Base-by-base conservation (phyloP, 148 eudicot species). In the Diospyros kaki region DNA sequence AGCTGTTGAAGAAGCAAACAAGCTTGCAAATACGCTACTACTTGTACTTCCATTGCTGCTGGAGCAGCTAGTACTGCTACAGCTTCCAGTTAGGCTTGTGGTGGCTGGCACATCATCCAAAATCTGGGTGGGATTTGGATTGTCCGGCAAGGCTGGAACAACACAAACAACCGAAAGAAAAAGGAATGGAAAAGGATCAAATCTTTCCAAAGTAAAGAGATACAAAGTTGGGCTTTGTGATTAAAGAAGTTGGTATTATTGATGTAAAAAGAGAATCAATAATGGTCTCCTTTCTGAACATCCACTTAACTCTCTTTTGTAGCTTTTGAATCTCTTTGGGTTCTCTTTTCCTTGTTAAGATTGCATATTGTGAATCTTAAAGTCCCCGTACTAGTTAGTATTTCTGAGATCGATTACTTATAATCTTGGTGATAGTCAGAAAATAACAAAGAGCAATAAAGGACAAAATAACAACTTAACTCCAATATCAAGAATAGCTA, bases 1-100 rank as follows among this genome's bases (percentile, higher is more conserved):
- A 40, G 86, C 81, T 45, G 93, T 75, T 8, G 97, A 85, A 28
- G 97, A 86, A 52, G 97, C 94, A 87, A 95, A 92, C 63, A 92
- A 78, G 84, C 94, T 92, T 50, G 97, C 89, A 75, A 92, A 92
- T 9, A 90, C 92, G 75, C 81, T 85, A 64, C 90, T 90, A 76
- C 83, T 89, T 39, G 91, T 78, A 69, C 89, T 86, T 64, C 83
- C 83, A 39, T 76, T 80, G 69, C 81, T 84, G 80, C 86, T 81
- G 13, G 91, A 83, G 80, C 76, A 78, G 78, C 81, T 81, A 64
- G 82, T 80, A 73, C 79, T 87, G 73, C 87, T 80, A 73, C 87
- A 73, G 73, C 84, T 77, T 71, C 78, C 83, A 12, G 83, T 81
- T 9, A 84, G 53, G 45, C 80, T 75, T 8, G 86, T 50, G 4